Evolutionary conservation across 345 rosid species (phyloP), one percentile per base, ranked within the genome.

Genomic region (Turnera subulata): DNA sequence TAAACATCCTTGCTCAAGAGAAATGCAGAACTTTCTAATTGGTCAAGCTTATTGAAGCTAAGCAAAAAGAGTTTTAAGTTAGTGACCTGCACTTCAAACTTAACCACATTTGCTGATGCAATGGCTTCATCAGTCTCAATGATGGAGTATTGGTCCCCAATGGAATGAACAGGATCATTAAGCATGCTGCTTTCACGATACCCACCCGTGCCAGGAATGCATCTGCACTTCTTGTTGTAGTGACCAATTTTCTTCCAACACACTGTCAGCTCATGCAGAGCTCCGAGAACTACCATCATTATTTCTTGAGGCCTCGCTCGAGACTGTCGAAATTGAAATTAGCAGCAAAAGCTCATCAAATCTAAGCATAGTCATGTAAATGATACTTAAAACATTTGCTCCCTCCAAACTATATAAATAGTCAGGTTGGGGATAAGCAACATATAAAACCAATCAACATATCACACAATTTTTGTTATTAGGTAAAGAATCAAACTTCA

Each of bases 181-280:
- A n/a, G n/a, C n/a, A n/a, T n/a, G n/a, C n/a, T n/a, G n/a, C n/a
- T n/a, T n/a, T n/a, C n/a, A n/a, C n/a, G n/a, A n/a, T n/a, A n/a
- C n/a, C n/a, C n/a, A n/a, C n/a, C n/a, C n/a, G n/a, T n/a, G n/a
- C n/a, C n/a, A n/a, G 76, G 66, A 72, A 85, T 70, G 95, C 96
- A 89, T 73, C 86, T 76, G 82, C 95, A 92, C 73, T 86, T 89
- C 89, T 89, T 76, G 81, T 89, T 86, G 78, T 92, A 89, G 53
- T 84, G 95, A 56, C 96, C 93, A 18, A 89, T 89, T 80, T 83
- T 92, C 76, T 92, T 89, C 98, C 98, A 92, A 61, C 84, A 68
- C 24, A 84, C 98, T 59, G 80, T 83, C 75, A 92, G 73, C 58
- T 86, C 90, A 75, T 74, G 85, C 72, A 92, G 65, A 32, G 98